Evolutionary conservation across 345 rosid genomes (phyloP).

Genomic region (Hibiscus mutabilis): DNA sequence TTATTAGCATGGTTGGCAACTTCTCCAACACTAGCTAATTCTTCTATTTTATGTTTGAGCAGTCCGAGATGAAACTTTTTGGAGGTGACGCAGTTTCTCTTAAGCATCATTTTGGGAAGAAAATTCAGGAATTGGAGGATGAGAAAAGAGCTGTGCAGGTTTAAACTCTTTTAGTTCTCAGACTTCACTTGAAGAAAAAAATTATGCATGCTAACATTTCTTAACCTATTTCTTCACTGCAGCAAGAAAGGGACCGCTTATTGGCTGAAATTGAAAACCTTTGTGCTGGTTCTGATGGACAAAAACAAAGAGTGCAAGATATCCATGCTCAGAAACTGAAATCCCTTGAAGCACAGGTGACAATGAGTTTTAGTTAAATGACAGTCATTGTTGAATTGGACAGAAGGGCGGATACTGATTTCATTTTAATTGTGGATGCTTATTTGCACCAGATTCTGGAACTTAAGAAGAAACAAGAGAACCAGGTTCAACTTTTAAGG

Average conservation of each 20-base stretch:
- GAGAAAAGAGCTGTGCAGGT: slow-evolving; percentile 93
- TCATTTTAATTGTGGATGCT: slow-evolving; percentile 2
- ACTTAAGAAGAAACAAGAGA: slow-evolving; percentile 96
- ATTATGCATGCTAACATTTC: slow-evolving; percentile 2
- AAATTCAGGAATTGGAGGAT: slow-evolving; percentile 81
- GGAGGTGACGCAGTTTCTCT: slow-evolving; percentile 70
- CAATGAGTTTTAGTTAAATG: slow-evolving; percentile 4
- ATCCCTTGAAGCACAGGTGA: slow-evolving; percentile 78
- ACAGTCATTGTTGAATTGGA: background rate
- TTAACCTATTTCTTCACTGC: slow-evolving; percentile 21
- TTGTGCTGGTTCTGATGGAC: slow-evolving; percentile 75
- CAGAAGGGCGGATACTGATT: background rate
- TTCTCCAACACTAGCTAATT: background rate
- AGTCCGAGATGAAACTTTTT: slow-evolving; percentile 93
- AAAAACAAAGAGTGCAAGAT: slow-evolving; percentile 76
- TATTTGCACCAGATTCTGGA: slow-evolving; percentile 55
- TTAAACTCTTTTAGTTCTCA: slow-evolving; percentile 13
- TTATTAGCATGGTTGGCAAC: background rate
- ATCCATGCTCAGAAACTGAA: slow-evolving; percentile 77
- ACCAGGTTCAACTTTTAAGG: slow-evolving; percentile 86
- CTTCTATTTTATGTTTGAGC: slow-evolving; percentile 19
- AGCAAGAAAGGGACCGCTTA: slow-evolving; percentile 90
- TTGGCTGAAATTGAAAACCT: slow-evolving; percentile 83
- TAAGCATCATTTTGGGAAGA: slow-evolving; percentile 94
- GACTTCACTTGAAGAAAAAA: background rate